phyloP scores from a whole-genome alignment of 2,329 filamentous ascomycete species.

The Metarhizium humberi region DNA sequence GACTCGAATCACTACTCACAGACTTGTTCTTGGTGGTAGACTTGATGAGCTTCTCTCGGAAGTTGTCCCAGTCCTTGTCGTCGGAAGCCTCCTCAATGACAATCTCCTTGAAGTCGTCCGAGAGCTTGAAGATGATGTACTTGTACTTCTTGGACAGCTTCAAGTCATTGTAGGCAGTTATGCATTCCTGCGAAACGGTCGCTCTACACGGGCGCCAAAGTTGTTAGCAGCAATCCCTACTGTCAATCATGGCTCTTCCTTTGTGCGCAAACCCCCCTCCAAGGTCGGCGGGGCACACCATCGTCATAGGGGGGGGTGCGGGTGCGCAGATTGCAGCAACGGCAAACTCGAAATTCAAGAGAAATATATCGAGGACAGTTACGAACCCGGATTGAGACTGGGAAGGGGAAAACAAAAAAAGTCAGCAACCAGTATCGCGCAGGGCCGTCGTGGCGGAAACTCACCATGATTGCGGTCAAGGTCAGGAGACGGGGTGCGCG shows the following conservation, averaged over 20 bases:
- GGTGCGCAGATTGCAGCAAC: not conserved
- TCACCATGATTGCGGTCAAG: constrained; percentile 31
- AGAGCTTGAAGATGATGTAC: constrained; percentile 84
- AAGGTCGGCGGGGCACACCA: constrained; percentile 9
- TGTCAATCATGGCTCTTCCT: not conserved
- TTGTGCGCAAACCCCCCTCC: not conserved
- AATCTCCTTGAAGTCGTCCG: constrained; percentile 74
- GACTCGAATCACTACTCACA: not conserved
- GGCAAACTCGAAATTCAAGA: not conserved
- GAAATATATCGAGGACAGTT: not conserved
- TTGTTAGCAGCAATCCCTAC: constrained; percentile 10
- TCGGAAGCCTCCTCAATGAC: constrained; percentile 66
- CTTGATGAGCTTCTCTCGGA: constrained; percentile 67
- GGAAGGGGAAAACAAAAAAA: not conserved
- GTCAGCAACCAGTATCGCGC: not conserved
- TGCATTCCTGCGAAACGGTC: constrained; percentile 63
- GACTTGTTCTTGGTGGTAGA: constrained; percentile 63
- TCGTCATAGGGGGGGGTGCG: not conserved
- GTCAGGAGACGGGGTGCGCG: constrained; percentile 17
- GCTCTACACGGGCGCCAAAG: constrained; percentile 42
- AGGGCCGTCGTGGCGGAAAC: constrained; percentile 10
- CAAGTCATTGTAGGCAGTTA: constrained; percentile 65
- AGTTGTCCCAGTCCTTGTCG: constrained; percentile 58
- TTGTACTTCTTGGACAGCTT: constrained; percentile 76
- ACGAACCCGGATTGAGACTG: constrained; percentile 64